Evolutionary conservation across 1,139 yeast species (phyloP), one percentile per base, ranked within the genome.

Genomic region (Nakaseomyces delphensis): DNA sequence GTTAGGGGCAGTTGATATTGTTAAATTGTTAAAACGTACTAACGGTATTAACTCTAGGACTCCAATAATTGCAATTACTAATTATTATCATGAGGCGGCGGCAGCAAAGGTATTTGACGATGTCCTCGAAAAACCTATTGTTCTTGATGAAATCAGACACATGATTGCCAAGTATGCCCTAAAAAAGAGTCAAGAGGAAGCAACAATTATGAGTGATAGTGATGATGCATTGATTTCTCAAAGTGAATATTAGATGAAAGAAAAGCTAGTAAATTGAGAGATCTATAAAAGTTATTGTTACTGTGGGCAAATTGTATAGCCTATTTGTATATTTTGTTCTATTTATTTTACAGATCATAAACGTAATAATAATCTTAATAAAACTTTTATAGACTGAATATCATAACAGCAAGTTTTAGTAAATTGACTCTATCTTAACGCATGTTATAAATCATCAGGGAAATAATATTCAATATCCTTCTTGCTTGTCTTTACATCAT

Each of bases 21-120:
- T 83, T 4, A 80, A 83, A 51, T 67, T 91, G 49, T 76, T 91
- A 45, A 79, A 78, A 54, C 77, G 76, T 51, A 89, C 96, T 0
- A 75, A 78, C 38, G 83, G 91, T 27, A 71, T 76, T 20, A 91
- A 91, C 57, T 71, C 83, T 0, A 69, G 69, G 25, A 84, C 96
- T 0, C 94, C 94, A 0, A 72, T 89, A 10, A 71, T 89, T 36
- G 89, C 93, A 0, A 66, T 83, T 37, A 83, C 96, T 1, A 79
- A 82, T 2, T 81, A 76, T 55, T 77, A 77, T 18, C 75, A 77
- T 45, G 95, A 84, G 47, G 89, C 93, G 0, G 66, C 69, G 11
- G 67, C 72, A 20, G 57, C 63, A 8, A 71, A 71, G n/a, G 70
- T 76, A 9, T 86, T 86, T 63, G 82, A 78, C 47, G 79, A 76